phyloP scores from a whole-genome alignment of 306 rosid genomes.

The Prunus salicina region DNA sequence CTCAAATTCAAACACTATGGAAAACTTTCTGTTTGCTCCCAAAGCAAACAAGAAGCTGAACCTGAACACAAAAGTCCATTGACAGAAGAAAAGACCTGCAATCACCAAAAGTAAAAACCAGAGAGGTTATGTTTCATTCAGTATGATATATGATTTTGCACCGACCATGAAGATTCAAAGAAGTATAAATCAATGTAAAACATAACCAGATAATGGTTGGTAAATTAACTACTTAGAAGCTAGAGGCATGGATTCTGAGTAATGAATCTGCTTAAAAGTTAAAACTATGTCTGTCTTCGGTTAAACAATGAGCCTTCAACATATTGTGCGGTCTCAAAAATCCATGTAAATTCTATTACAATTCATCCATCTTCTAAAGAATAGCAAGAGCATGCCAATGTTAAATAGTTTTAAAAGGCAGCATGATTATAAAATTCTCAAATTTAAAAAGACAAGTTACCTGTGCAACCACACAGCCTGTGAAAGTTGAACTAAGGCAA shows the following conservation, averaged over 20 bases:
- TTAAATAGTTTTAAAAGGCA: not conserved
- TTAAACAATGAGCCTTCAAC: not conserved
- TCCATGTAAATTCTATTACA: slow-evolving; percentile 1
- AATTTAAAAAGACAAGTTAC: slow-evolving; percentile 20
- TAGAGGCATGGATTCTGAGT: not conserved
- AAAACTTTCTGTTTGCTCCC: slow-evolving; percentile 17
- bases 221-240: not conserved
- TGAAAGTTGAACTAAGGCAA: slow-evolving; percentile 35
- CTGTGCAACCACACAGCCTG: slow-evolving; percentile 39
- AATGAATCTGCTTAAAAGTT: not conserved
- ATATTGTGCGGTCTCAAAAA: not conserved
- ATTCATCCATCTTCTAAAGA: not conserved
- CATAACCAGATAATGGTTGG: not conserved
- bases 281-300: not conserved
- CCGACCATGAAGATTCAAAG: not conserved
- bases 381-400: not conserved
- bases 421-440: not conserved
- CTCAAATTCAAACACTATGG: slow-evolving; percentile 12
- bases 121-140: slow-evolving; percentile 1
- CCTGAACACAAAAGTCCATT: slow-evolving; percentile 16
- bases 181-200: not conserved
- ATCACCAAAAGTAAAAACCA: not conserved
- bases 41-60: slow-evolving; percentile 27
- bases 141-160: not conserved
- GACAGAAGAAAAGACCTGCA: slow-evolving; percentile 32